phyloP scores from a whole-genome alignment of 148 eudicot species.

The Fagopyrum tataricum region DNA sequence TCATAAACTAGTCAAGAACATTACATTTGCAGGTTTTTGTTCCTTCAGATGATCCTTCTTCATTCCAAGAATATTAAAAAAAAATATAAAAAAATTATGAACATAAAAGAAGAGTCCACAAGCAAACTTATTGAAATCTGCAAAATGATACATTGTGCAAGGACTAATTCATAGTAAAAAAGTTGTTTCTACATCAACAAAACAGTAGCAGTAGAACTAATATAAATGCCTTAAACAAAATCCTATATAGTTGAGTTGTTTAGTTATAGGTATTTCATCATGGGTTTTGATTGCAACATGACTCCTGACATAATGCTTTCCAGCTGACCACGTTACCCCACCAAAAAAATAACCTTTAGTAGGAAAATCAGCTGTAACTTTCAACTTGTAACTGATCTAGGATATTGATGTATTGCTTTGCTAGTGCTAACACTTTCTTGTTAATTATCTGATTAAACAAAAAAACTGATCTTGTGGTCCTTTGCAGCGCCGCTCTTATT shows the following conservation, averaged over 20 bases:
- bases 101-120: background rate
- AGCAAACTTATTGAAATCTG: background rate
- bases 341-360: background rate
- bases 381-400: background rate
- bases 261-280: background rate
- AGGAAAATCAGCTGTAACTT: background rate
- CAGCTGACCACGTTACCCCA: slow-evolving; percentile 11
- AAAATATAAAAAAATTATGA: too few relatives aligned
- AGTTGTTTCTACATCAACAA: background rate
- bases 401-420: too few relatives aligned
- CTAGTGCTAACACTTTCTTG: too few relatives aligned
- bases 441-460: too few relatives aligned
- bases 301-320: slow-evolving; percentile 5
- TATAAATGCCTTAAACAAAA: background rate
- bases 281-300: background rate
- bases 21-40: too few relatives aligned
- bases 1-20: too few relatives aligned
- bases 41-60: too few relatives aligned
- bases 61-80: too few relatives aligned
- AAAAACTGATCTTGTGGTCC: too few relatives aligned
- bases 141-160: background rate
- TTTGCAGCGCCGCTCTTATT: too few relatives aligned
- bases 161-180: background rate
- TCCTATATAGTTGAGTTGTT: background rate
- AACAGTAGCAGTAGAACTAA: background rate